Conservation (phyloP, 2,329 filamentous ascomycete genomes). For the Immersiporthe knoxdaviesiana region DNA sequence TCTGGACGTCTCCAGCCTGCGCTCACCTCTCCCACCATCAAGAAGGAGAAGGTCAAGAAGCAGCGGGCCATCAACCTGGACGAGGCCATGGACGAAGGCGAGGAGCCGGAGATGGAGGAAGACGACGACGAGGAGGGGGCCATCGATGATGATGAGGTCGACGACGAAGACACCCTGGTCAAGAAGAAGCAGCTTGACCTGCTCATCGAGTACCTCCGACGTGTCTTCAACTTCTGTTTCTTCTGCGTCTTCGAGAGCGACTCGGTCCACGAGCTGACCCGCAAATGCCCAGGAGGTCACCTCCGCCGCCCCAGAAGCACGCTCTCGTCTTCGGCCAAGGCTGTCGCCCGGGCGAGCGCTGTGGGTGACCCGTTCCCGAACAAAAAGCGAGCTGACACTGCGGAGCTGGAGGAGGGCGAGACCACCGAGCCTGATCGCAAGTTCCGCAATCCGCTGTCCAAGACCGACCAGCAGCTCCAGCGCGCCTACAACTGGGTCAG, state of each 20-base stretch:
- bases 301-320: slow-evolving; percentile 87
- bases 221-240: slow-evolving; percentile 99
- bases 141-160: slow-evolving; percentile 77
- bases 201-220: slow-evolving; percentile 91
- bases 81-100: slow-evolving; percentile 63
- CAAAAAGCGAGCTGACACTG: slow-evolving; percentile 70
- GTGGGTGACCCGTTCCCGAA: slow-evolving; percentile 80
- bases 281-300: slow-evolving; percentile 97
- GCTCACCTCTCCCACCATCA: slow-evolving; percentile 55
- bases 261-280: slow-evolving; percentile 90
- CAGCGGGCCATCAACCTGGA: slow-evolving; percentile 63
- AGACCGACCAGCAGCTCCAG: slow-evolving; percentile 88
- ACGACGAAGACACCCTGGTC: slow-evolving; percentile 84
- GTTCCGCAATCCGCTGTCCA: slow-evolving; percentile 68
- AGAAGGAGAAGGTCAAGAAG: slow-evolving; percentile 60
- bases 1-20: slow-evolving; percentile 77
- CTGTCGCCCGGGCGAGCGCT: slow-evolving; percentile 83
- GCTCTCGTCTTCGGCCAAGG: slow-evolving; percentile 79
- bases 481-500: slow-evolving; percentile 98
- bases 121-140: slow-evolving; percentile 86
- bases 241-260: slow-evolving; percentile 99
- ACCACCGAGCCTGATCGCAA: slow-evolving; percentile 72
- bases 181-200: slow-evolving; percentile 98
- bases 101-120: slow-evolving; percentile 67
- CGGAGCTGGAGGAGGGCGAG: slow-evolving; percentile 66